Percentiles rank a stretch among this genome's conserved stretches.
phyloP scores from a whole-genome alignment of 208 protist genomes.

The Acanthamoeba healyi region DNA sequence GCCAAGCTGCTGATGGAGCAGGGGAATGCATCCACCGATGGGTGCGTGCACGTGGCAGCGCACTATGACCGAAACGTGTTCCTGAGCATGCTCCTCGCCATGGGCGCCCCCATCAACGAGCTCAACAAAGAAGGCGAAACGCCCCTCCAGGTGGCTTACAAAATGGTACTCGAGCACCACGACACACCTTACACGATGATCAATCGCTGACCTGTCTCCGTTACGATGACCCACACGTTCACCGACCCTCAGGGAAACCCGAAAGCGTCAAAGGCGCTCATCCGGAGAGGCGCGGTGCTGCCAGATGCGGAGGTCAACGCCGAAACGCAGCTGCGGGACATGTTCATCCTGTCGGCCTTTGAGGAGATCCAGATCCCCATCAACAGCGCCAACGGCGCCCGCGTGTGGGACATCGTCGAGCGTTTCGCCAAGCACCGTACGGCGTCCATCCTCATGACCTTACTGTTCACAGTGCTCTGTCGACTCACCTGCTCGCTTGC shows the following conservation, averaged over 20 bases:
- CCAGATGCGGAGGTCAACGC: not conserved
- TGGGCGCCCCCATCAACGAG: constrained; percentile 46
- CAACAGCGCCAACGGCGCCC: constrained; percentile 4
- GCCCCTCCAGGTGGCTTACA: constrained; percentile 60
- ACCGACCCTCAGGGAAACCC: not conserved
- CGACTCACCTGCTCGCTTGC: not conserved
- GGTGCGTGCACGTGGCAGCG: not conserved
- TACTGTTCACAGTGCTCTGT: not conserved
- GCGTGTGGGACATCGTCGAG: constrained; percentile 59
- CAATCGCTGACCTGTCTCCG: too few species aligned
- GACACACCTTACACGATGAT: not conserved
- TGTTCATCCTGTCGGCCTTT: constrained; percentile 36
- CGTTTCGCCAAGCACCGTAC: constrained; percentile 57
- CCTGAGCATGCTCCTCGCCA: not conserved
- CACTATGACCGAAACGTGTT: constrained; percentile 31
- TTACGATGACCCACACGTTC: too few species aligned
- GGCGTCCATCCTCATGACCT: not conserved
- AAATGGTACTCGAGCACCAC: constrained; percentile 8
- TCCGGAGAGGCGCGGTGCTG: constrained; percentile 16
- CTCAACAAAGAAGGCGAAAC: constrained; percentile 36
- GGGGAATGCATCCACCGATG: not conserved
- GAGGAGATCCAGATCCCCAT: constrained; percentile 21
- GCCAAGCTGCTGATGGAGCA: constrained; percentile 61
- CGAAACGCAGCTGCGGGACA: not conserved
- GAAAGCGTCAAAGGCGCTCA: not conserved